Base-by-base conservation (phyloP, 1,139 yeast species). In the Pichia sp. region DNA sequence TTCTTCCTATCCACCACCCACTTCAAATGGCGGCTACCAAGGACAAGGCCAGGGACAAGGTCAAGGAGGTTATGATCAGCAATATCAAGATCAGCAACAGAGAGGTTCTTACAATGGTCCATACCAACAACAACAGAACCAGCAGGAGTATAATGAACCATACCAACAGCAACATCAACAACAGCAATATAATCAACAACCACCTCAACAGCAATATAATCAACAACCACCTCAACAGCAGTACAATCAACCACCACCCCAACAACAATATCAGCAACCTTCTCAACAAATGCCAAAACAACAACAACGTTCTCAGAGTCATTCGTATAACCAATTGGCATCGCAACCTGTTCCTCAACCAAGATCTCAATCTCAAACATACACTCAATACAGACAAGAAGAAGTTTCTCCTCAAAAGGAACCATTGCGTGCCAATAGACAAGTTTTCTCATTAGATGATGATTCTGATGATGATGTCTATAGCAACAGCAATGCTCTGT, bases 241-340 rank as follows among this genome's bases (percentile, higher is more conserved):
- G 2, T 24, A 24, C 28, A 24, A 24, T 24, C 28, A 24, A 24
- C 28, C 9, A 24, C 12, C 9, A 10, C 28, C 9, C 12, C 9
- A 24, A 9, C 28, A 24, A 24, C 52, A 35, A n/a, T 22, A 30
- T 5, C 42, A 28, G 8, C 30, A 34, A 9, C 44, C 27, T 21
- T 31, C 22, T 15, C 46, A 42, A 31, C 48, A 38, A 7, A 45
- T 31, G 32, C 48, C 41, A 7, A 43, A 28, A 10, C 51, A 42
- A 18, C 48, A 44, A 21, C 50, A 34, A 7, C 40, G 40, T 6
- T 41, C 48, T 8, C 40, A 45, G 14, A 35, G 38, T 34, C 41
- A 44, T 21, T 32, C 37, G 3, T 34, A 28, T 34, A 44, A 44
- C 18, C 38, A 39, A 32, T 3, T 22, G 12, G 18, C 31, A 6